Conservation (phyloP, 345 rosid species). For the Salix caprea region DNA sequence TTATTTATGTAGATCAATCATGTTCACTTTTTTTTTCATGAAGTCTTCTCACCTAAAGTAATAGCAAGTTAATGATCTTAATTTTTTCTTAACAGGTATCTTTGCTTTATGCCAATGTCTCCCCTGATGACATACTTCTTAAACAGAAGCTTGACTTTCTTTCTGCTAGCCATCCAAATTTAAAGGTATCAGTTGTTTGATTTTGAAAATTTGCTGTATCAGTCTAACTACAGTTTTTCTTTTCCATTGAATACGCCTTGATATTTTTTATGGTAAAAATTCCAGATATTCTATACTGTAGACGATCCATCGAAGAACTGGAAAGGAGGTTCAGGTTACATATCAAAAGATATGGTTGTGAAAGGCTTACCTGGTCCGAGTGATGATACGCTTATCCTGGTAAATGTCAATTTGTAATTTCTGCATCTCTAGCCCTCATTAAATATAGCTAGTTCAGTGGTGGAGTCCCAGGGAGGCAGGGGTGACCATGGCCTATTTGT, state of each 20-base stretch:
- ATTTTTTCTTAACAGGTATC: slow-evolving; percentile 49
- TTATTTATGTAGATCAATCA: not conserved
- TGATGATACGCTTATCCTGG: slow-evolving; percentile 81
- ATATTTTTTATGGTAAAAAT: slow-evolving; percentile 7
- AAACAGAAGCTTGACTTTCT: slow-evolving; percentile 85
- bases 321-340: slow-evolving; percentile 85
- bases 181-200: slow-evolving; percentile 48
- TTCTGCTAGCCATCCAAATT: slow-evolving; percentile 74
- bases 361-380: slow-evolving; percentile 83
- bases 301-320: slow-evolving; percentile 81
- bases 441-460: not conserved
- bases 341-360: slow-evolving; percentile 68
- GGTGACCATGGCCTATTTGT: no score
- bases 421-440: slow-evolving; percentile 1
- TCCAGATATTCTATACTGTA: slow-evolving; percentile 77
- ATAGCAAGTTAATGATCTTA: not conserved
- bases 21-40: not conserved
- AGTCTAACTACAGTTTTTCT: not conserved
- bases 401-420: slow-evolving; percentile 33
- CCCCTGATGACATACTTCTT: slow-evolving; percentile 88
- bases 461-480: not conserved
- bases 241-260: not conserved
- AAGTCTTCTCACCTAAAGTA: no score
- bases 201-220: not conserved
- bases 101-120: slow-evolving; percentile 79